Percentiles rank a stretch among this genome's conserved stretches.
These are phyloP conservation scores for Penicillium waksmanii DNA, from an alignment of 495 filamentous ascomycete genomes.

Conservation along the genomic window DNA sequence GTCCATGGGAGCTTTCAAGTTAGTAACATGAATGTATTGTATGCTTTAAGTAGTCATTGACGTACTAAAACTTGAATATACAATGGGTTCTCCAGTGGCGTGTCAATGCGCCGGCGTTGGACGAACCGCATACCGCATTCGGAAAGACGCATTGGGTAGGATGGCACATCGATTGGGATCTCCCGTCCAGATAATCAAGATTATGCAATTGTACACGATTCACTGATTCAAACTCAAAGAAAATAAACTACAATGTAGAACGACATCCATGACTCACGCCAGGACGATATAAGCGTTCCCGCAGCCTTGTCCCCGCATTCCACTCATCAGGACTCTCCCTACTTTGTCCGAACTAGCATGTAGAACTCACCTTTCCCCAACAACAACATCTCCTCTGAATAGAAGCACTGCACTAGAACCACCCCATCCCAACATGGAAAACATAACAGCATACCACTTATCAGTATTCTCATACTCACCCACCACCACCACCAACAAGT, in stretches of 20 bases:
- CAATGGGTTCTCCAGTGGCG: not conserved
- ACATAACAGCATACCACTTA: not conserved
- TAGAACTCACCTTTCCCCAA: too few species aligned
- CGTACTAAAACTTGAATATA: too few species aligned
- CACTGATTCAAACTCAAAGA: too few species aligned
- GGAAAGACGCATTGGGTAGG: not conserved
- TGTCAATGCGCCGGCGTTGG: not conserved
- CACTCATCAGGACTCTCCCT: too few species aligned
- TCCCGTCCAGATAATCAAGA: too few species aligned
- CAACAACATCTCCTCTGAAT: too few species aligned
- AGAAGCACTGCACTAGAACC: not conserved
- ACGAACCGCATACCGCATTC: not conserved
- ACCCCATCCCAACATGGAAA: conserved; percentile 4
- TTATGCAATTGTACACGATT: too few species aligned
- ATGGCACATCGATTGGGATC: not conserved
- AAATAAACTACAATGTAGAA: too few species aligned
- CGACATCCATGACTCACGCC: too few species aligned
- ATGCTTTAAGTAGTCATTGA: not conserved
- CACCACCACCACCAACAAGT: not conserved
- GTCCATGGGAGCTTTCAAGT: not conserved
- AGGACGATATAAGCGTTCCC: too few species aligned
- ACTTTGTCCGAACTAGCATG: too few species aligned
- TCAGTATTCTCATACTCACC: conserved; percentile 13
- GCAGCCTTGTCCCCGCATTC: too few species aligned
- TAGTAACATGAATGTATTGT: not conserved